Base-by-base conservation (phyloP, 306 rosid genomes). In the Vachellia pachyceras region DNA sequence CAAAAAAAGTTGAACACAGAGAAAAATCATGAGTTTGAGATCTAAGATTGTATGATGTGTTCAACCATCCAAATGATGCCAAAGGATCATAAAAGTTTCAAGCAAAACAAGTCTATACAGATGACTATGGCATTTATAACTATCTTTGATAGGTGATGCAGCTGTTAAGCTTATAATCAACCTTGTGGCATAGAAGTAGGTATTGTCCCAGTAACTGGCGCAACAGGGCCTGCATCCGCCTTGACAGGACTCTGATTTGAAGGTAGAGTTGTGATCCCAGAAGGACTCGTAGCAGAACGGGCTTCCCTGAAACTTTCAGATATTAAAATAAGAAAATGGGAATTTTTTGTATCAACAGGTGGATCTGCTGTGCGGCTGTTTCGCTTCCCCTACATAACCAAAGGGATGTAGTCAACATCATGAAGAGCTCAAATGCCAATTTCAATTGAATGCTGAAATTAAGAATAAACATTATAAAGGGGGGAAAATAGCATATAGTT, bases 271-370 rank as follows among this genome's bases (percentile, higher is more conserved):
- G 96, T 78, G 57, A 87, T 87, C 88, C 99, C 99, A 52, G 94
- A 87, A 67, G 87, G 93, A 89, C 88, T 92, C 82, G 92, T 85
- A 81, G 91, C 93, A 84, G 87, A 82, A 57, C 91, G 84, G 70
- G 94, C 98, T 83, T 96, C 99, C 90, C 90, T 83, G 85, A 96
- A 93, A 85, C 82, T 86, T 83, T 96, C 99, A 25, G 99, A 91
- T 79, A 96, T 81, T 70, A 96, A 88, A 86, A 96, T 77, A 84
- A 96, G 92, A 87, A 83, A 90, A 79, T 88, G 87, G 47, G 89
- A 78, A 22, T 77, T 84, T 84, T 96, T 92, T 18, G 75, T 89
- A 76, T 93, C 99, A 42, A 87, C 66, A n/a, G 94, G 88, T 64
- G 92, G 91, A 84, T 93, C 99, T 18, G 81, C 91, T 18, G 86